These are phyloP conservation scores for Corinectria fuckeliana DNA, from an alignment of 2,329 filamentous ascomycete species.

Conservation along the genomic window DNA sequence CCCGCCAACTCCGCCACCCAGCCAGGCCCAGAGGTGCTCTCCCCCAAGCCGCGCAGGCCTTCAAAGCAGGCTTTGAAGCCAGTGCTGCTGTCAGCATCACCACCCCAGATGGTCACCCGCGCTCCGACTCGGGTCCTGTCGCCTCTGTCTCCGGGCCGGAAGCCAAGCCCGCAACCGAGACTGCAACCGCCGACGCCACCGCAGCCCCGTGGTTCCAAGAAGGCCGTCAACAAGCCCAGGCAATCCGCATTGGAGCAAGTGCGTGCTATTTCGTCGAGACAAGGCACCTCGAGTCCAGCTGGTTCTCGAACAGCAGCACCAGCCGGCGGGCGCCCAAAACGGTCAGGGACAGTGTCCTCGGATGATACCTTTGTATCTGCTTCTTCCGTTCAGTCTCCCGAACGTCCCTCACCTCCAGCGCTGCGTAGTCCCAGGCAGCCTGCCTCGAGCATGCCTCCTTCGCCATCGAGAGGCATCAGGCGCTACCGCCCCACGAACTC, in stretches of 20 bases:
- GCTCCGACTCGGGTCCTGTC: constrained; percentile 26
- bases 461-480: constrained; percentile 45
- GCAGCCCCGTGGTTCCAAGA: constrained; percentile 41
- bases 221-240: constrained; percentile 21
- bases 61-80: constrained; percentile 42
- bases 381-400: constrained; percentile 45
- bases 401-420: constrained; percentile 36
- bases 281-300: constrained; percentile 16
- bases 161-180: constrained; percentile 30
- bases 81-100: constrained; percentile 38
- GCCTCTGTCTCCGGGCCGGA: constrained; percentile 39
- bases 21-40: constrained; percentile 38
- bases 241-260: constrained; percentile 11
- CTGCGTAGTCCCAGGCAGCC: constrained; percentile 23
- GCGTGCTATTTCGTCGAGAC: constrained; percentile 18
- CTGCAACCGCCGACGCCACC: constrained; percentile 47
- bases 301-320: constrained; percentile 18
- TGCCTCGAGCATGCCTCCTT: constrained; percentile 41
- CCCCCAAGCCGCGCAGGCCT: constrained; percentile 43
- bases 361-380: constrained; percentile 55
- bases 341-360: constrained; percentile 46
- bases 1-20: constrained; percentile 26
- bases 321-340: constrained; percentile 24
- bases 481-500: constrained; percentile 37
- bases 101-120: constrained; percentile 37